These are phyloP conservation scores for Beauveria caledonica DNA, from an alignment of 2,329 filamentous ascomycete species.

Conservation along the genomic window DNA sequence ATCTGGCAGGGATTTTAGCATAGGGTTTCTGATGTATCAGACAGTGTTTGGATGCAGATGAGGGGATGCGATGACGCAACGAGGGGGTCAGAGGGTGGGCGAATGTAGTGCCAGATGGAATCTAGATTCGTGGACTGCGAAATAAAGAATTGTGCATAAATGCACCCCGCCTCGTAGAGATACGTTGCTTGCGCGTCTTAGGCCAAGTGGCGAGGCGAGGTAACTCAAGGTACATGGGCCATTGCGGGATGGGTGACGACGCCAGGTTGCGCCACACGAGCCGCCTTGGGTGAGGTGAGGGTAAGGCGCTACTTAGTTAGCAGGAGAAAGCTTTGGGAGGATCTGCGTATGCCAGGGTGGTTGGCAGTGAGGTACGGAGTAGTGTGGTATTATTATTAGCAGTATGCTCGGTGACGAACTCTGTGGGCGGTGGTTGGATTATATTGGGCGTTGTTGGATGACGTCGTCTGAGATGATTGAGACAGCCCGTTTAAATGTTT, in stretches of 20 bases:
- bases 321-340: background rate
- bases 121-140: background rate
- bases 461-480: background rate
- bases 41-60: background rate
- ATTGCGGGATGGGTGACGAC: conserved; percentile 6
- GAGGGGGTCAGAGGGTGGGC: background rate
- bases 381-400: conserved; percentile 10
- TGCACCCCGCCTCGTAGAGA: background rate
- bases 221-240: background rate
- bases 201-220: conserved; percentile 1
- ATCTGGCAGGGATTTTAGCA: background rate
- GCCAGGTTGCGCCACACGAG: conserved; percentile 5
- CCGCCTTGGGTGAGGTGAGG: background rate
- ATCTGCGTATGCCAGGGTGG: background rate
- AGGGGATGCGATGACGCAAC: background rate
- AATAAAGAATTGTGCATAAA: background rate
- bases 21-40: background rate
- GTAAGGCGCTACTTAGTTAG: too few relatives aligned
- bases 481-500: background rate
- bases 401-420: background rate
- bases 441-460: background rate
- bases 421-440: background rate
- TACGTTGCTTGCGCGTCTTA: conserved; percentile 6
- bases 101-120: background rate
- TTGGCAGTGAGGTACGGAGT: background rate